Percentiles rank a stretch among this genome's conserved stretches.
Evolutionary conservation across 306 rosid genomes (phyloP).

Genomic region (Gillenia trifoliata): DNA sequence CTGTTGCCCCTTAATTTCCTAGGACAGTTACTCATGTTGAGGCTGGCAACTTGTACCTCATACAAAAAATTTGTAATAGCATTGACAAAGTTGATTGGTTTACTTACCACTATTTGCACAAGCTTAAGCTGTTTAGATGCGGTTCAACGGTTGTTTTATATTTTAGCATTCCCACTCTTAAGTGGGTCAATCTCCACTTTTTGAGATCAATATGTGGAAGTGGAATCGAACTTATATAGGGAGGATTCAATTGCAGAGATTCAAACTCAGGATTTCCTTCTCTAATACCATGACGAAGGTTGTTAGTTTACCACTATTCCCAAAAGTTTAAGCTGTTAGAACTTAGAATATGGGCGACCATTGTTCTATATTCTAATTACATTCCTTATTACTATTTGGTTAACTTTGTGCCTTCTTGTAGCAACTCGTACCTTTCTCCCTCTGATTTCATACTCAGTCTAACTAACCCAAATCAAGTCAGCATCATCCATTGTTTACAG

Average conservation of each 20-base stretch:
- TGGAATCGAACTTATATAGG: not conserved
- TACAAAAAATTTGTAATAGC: not conserved
- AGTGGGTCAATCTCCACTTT: not conserved
- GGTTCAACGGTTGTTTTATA: not conserved
- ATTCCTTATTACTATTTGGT: not conserved
- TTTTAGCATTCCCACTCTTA: not conserved
- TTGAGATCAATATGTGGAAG: not conserved
- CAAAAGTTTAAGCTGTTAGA: too few species aligned
- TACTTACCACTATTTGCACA: not conserved
- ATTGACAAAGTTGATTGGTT: not conserved
- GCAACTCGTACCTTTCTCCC: not conserved
- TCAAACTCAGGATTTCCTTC: not conserved
- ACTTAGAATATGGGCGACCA: too few species aligned
- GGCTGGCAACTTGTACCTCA: not conserved
- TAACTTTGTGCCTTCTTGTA: not conserved
- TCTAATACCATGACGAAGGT: not conserved
- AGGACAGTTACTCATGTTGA: not conserved
- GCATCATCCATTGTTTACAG: not conserved
- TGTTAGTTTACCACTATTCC: too few species aligned
- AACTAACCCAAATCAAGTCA: not conserved
- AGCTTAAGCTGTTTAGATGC: not conserved
- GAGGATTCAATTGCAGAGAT: not conserved
- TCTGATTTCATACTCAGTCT: not conserved
- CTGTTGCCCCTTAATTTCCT: not conserved
- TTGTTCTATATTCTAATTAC: too few species aligned